Conservation (phyloP, 371 early-diverging fungal genomes). For the Chytridiales sp. region DNA sequence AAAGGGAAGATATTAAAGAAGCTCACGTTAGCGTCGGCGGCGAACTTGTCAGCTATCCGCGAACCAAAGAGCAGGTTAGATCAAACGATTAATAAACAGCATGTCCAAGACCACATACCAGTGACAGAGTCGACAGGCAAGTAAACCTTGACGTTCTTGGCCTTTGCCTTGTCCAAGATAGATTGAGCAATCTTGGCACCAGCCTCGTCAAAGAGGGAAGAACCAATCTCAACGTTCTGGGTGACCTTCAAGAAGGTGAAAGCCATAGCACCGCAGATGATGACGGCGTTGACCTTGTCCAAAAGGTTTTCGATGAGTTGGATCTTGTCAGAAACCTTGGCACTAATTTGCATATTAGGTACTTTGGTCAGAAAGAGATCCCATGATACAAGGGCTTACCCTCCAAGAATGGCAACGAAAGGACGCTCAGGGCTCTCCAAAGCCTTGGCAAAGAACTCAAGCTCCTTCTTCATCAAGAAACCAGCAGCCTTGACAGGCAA, state of each 20-base stretch:
- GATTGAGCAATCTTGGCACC: conserved; percentile 83
- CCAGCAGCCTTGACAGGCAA: conserved; percentile 92
- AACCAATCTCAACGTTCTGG: conserved; percentile 87
- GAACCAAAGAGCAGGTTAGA: background rate
- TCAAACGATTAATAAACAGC: background rate
- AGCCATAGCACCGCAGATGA: conserved; percentile 97
- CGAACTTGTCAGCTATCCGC: conserved; percentile 73
- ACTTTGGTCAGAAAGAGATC: conserved; percentile 6
- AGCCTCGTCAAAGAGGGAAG: conserved; percentile 86
- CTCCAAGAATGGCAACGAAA: conserved; percentile 98
- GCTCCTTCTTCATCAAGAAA: conserved; percentile 98
- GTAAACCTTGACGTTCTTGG: conserved; percentile 81
- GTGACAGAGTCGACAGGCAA: conserved; percentile 91
- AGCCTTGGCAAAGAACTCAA: conserved; percentile 96
- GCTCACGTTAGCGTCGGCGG: conserved; percentile 64
- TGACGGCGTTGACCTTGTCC: conserved; percentile 76
- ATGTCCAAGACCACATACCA: conserved; percentile 30
- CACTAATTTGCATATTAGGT: conserved; percentile 47
- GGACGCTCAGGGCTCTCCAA: conserved; percentile 91
- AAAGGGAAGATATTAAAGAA: background rate
- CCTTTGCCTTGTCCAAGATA: conserved; percentile 83
- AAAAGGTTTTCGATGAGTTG: conserved; percentile 94
- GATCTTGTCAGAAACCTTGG: conserved; percentile 99
- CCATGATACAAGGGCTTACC: conserved; percentile 48
- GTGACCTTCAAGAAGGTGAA: conserved; percentile 96